Percentiles rank a stretch among this genome's conserved stretches.
Conservation (phyloP, 2,329 filamentous ascomycete genomes). For the Coniochaeta sp. region DNA sequence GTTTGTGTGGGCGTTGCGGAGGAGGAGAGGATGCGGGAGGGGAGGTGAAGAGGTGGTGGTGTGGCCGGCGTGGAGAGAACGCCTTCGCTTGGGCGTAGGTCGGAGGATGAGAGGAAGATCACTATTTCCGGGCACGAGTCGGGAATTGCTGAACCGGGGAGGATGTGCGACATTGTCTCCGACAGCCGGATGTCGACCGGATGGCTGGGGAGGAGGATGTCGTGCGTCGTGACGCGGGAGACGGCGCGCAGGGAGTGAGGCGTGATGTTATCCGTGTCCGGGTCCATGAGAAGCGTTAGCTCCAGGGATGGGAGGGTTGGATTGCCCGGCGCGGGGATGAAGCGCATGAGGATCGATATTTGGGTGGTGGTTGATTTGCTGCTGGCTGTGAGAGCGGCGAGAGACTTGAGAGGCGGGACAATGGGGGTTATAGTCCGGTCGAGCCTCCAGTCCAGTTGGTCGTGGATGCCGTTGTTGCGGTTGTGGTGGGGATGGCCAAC, state of each 20-base stretch:
- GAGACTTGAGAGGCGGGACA: constrained; percentile 38
- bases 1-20: no score
- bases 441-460: constrained; percentile 12
- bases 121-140: constrained; percentile 25
- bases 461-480: constrained; percentile 6
- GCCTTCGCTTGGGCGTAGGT: constrained; percentile 38
- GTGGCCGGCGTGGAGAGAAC: constrained; percentile 38
- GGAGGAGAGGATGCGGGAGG: not conserved
- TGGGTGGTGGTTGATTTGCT: constrained; percentile 17
- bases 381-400: constrained; percentile 29
- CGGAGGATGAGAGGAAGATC: constrained; percentile 35
- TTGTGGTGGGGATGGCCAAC: not conserved
- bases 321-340: constrained; percentile 28
- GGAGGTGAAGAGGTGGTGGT: not conserved
- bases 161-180: constrained; percentile 26
- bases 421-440: constrained; percentile 35
- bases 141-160: constrained; percentile 18
- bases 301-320: constrained; percentile 25
- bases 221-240: constrained; percentile 25
- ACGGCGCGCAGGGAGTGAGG: constrained; percentile 30
- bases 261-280: constrained; percentile 23
- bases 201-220: constrained; percentile 38
- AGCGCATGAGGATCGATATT: constrained; percentile 37
- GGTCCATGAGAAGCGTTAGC: constrained; percentile 24
- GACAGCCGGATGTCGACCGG: constrained; percentile 42